Conservation (phyloP, 2,329 filamentous ascomycete species). For the Epichloe sp. region DNA sequence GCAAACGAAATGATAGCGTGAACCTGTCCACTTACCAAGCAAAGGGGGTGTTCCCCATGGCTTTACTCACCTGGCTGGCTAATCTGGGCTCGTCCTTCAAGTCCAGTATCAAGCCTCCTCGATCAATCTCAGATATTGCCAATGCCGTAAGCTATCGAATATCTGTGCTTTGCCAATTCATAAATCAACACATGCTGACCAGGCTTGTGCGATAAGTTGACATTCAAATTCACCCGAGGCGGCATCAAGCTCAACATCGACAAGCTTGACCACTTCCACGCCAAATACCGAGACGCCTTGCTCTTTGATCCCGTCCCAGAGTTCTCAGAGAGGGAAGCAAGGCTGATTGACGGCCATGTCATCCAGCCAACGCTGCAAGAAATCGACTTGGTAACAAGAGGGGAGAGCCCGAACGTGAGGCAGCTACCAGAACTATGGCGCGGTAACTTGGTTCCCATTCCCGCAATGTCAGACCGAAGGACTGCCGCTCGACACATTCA, state of each 20-base stretch:
- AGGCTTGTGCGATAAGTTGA: conserved; percentile 44
- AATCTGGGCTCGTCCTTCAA: conserved; percentile 40
- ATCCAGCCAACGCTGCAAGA: conserved; percentile 12
- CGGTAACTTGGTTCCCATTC: conserved; percentile 13
- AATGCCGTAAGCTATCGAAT: conserved; percentile 39
- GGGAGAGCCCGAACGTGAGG: not conserved
- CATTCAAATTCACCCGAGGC: conserved; percentile 79
- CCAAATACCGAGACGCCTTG: conserved; percentile 39
- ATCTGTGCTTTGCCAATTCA: too few relatives aligned
- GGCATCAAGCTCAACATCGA: conserved; percentile 71
- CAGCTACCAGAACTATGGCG: conserved; percentile 12
- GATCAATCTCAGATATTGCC: conserved; percentile 54
- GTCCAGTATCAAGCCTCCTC: conserved; percentile 13
- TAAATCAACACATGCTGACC: conserved; percentile 12
- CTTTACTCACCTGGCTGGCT: conserved; percentile 67
- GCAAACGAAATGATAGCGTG: conserved; percentile 58
- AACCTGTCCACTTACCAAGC: conserved; percentile 39
- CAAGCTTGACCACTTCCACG: conserved; percentile 73
- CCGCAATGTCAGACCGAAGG: conserved; percentile 9
- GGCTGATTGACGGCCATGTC: conserved; percentile 13
- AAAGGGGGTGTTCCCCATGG: conserved; percentile 31
- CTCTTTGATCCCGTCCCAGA: conserved; percentile 13
- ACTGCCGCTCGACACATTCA: conserved; percentile 11
- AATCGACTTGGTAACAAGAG: conserved; percentile 13
- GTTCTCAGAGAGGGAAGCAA: conserved; percentile 11